A percentile compares a stretch with the other conserved stretches of the same genome.
phyloP scores from a whole-genome alignment of 768 basidiomycete species.

The Rhodosporidiobolus odoratus region DNA sequence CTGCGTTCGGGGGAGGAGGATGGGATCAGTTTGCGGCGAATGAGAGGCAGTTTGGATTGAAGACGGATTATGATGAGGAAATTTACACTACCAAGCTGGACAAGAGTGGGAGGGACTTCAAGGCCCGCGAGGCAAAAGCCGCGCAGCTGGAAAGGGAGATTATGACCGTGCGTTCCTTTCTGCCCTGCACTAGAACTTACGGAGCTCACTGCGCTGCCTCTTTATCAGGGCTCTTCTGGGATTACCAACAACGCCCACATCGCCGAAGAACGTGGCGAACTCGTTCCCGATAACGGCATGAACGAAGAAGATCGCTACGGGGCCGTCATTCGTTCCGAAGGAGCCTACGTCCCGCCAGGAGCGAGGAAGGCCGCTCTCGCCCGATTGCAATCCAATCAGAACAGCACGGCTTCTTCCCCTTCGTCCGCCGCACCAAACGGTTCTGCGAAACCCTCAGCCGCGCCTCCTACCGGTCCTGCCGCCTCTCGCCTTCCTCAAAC shows the following conservation, averaged over 20 bases:
- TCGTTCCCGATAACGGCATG: conserved; percentile 62
- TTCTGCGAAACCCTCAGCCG: conserved; percentile 20
- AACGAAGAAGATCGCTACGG: conserved; percentile 98
- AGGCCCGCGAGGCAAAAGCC: conserved; percentile 80
- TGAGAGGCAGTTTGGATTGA: conserved; percentile 87
- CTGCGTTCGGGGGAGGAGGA: conserved; percentile 5
- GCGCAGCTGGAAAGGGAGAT: conserved; percentile 87
- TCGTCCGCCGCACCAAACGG: conserved; percentile 43
- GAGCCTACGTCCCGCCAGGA: conserved; percentile 91
- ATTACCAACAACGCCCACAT: conserved; percentile 71
- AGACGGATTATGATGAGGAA: conserved; percentile 85
- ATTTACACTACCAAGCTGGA: conserved; percentile 91
- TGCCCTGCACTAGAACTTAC: not conserved
- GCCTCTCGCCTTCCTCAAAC: not conserved
- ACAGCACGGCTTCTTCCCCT: not conserved
- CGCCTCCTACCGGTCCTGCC: not conserved
- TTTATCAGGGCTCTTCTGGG: not conserved
- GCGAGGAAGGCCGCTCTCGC: conserved; percentile 56
- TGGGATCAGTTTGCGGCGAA: conserved; percentile 96
- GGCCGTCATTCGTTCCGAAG: conserved; percentile 78
- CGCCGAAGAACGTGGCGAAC: conserved; percentile 70
- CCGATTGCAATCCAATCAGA: not conserved
- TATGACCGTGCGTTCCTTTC: conserved; percentile 58
- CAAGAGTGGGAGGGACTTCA: conserved; percentile 73
- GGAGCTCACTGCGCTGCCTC: not conserved